phyloP scores from a whole-genome alignment of 805 yeast species.

The Lachancea dasiensis region DNA sequence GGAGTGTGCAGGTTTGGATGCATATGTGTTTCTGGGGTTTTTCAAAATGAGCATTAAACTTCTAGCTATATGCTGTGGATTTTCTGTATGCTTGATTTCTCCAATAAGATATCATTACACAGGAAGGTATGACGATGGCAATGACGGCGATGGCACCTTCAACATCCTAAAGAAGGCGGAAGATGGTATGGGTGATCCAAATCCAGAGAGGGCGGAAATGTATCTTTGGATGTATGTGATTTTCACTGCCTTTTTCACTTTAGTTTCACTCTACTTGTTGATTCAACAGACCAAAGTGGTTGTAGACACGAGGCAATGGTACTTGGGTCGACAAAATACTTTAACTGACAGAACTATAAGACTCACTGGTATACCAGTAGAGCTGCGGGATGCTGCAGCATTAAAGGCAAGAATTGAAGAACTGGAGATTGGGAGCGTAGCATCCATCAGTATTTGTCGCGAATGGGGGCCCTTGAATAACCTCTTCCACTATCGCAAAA shows the following conservation, averaged over 20 bases:
- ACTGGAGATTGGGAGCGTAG: conserved; percentile 74
- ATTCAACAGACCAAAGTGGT: conserved; percentile 67
- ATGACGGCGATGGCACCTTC: conserved; percentile 30
- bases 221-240: conserved; percentile 80
- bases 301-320: conserved; percentile 69
- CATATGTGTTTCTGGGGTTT: conserved; percentile 84
- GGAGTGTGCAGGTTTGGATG: conserved; percentile 90
- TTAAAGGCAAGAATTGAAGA: conserved; percentile 70
- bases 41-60: conserved; percentile 82
- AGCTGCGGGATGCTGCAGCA: conserved; percentile 63
- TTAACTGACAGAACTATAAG: conserved; percentile 88
- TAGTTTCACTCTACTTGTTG: conserved; percentile 52
- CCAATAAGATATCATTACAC: conserved; percentile 82
- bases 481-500: conserved; percentile 54
- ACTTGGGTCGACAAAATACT: conserved; percentile 80
- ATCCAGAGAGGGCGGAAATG: conserved; percentile 42
- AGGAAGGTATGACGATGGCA: conserved; percentile 64
- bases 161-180: conserved; percentile 11
- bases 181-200: conserved; percentile 20
- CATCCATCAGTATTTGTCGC: conserved; percentile 69
- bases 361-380: conserved; percentile 82
- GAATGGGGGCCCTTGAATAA: conserved; percentile 77
- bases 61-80: conserved; percentile 54
- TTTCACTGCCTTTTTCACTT: conserved; percentile 82
- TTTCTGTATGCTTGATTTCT: conserved; percentile 70